These are phyloP conservation scores for Rauvolfia tetraphylla DNA, from an alignment of 257 asterid genomes.

Conservation along the genomic window DNA sequence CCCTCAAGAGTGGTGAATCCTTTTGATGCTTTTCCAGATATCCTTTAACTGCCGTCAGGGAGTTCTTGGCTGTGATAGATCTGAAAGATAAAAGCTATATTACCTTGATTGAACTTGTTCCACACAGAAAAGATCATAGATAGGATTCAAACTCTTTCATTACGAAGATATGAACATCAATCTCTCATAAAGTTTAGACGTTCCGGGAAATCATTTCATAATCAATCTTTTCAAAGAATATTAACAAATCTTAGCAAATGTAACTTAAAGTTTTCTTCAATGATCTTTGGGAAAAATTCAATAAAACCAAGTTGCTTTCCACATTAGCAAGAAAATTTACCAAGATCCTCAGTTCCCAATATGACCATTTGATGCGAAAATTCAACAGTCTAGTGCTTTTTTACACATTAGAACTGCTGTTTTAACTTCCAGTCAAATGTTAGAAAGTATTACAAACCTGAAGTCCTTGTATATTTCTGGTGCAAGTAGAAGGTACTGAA, in stretches of 20 bases:
- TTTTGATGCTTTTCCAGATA: constrained; percentile 44
- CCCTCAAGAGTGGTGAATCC: constrained; percentile 40
- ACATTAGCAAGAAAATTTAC: background rate
- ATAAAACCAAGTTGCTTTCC: background rate
- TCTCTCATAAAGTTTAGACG: no score
- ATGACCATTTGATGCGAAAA: background rate
- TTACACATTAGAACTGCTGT: background rate
- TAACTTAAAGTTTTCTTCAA: background rate
- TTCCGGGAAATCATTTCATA: background rate
- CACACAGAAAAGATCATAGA: background rate
- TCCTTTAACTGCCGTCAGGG: constrained; percentile 60
- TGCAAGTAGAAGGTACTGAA: constrained; percentile 88
- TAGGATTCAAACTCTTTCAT: no score
- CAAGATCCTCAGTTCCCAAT: background rate
- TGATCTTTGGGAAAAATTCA: background rate
- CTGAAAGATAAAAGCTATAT: constrained; percentile 28
- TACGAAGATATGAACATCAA: no score
- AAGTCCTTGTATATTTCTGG: constrained; percentile 88
- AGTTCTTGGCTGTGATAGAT: constrained; percentile 85
- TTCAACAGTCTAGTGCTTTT: background rate
- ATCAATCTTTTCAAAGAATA: background rate
- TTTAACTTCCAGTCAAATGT: background rate
- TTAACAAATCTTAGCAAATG: background rate
- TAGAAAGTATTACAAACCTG: constrained; percentile 42
- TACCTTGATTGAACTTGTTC: background rate